Percentiles rank a stretch among this genome's conserved stretches.
Conservation (phyloP, 2,329 filamentous ascomycete genomes). For the Blastomyces percursus region DNA sequence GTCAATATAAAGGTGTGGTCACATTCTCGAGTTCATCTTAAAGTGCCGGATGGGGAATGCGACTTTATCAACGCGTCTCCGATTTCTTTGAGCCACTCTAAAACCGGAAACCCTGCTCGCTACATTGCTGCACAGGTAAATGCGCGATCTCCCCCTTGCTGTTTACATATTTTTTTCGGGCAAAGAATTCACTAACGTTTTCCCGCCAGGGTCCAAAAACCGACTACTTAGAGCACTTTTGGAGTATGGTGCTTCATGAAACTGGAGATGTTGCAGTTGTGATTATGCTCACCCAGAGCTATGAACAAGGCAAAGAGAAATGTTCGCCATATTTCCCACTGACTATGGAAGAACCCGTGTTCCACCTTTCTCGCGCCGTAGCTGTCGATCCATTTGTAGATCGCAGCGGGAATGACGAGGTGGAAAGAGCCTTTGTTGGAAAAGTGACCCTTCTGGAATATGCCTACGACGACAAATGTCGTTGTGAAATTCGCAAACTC, state of each 20-base stretch:
- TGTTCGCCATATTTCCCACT: slow-evolving; percentile 81
- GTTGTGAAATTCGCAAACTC: slow-evolving; percentile 64
- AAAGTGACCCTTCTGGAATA: slow-evolving; percentile 52
- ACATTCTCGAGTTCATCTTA: slow-evolving; percentile 70
- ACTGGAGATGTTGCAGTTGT: slow-evolving; percentile 65
- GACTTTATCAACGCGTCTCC: slow-evolving; percentile 79
- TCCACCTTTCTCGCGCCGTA: slow-evolving; percentile 28
- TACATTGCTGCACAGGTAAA: slow-evolving; percentile 81
- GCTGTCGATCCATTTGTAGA: slow-evolving; percentile 32
- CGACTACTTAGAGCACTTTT: slow-evolving; percentile 68
- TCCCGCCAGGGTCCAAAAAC: slow-evolving; percentile 59
- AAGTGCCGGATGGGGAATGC: slow-evolving; percentile 59
- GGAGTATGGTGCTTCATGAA: slow-evolving; percentile 91
- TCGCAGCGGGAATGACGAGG: slow-evolving; percentile 52
- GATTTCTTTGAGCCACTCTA: slow-evolving; percentile 46
- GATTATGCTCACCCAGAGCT: slow-evolving; percentile 86
- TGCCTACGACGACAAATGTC: slow-evolving; percentile 45
- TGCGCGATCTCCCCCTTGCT: not conserved
- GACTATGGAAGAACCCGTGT: slow-evolving; percentile 42
- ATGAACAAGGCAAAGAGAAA: slow-evolving; percentile 67
- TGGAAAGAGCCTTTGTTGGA: slow-evolving; percentile 45
- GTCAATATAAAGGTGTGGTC: slow-evolving; percentile 82
- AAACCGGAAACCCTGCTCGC: slow-evolving; percentile 38
- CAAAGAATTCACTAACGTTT: not conserved
- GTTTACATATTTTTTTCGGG: not conserved